Evolutionary conservation across 495 filamentous ascomycete genomes (phyloP).

Genomic region (Staphylotrichum longicolle): DNA sequence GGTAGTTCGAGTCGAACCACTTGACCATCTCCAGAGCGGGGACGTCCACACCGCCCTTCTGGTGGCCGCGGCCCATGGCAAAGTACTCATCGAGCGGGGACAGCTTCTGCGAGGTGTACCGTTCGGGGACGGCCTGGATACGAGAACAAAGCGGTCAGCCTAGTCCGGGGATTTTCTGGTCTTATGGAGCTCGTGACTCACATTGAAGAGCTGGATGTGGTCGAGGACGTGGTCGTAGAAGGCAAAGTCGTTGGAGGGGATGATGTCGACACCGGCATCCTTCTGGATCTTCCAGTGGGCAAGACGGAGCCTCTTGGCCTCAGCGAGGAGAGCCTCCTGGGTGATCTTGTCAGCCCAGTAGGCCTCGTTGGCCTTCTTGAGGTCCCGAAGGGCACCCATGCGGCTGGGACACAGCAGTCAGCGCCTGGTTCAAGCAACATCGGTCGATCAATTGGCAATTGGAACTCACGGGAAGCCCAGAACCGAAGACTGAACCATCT

Average conservation of each 20-base stretch:
- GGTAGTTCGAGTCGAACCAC: conserved; percentile 99
- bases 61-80: conserved; percentile 97
- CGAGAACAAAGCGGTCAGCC: conserved; percentile 2
- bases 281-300: conserved; percentile 99
- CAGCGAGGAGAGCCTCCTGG: conserved; percentile 78
- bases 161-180: not conserved
- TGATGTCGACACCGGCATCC: conserved; percentile 91
- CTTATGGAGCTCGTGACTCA: conserved; percentile 44
- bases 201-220: conserved; percentile 98
- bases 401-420: conserved; percentile 47
- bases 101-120: conserved; percentile 83
- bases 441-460: not conserved
- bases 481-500: conserved; percentile 71
- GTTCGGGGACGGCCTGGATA: conserved; percentile 74
- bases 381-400: conserved; percentile 96
- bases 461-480: conserved; percentile 39
- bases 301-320: conserved; percentile 92
- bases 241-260: conserved; percentile 99
- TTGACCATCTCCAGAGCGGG: conserved; percentile 98
- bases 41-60: conserved; percentile 89
- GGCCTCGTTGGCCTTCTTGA: conserved; percentile 99
- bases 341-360: conserved; percentile 95
- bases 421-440: conserved; percentile 67
- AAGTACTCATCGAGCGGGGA: conserved; percentile 93
- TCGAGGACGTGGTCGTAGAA: conserved; percentile 98